These are phyloP conservation scores for Ceriops decandra DNA, from an alignment of 345 rosid genomes.

Conservation along the genomic window DNA sequence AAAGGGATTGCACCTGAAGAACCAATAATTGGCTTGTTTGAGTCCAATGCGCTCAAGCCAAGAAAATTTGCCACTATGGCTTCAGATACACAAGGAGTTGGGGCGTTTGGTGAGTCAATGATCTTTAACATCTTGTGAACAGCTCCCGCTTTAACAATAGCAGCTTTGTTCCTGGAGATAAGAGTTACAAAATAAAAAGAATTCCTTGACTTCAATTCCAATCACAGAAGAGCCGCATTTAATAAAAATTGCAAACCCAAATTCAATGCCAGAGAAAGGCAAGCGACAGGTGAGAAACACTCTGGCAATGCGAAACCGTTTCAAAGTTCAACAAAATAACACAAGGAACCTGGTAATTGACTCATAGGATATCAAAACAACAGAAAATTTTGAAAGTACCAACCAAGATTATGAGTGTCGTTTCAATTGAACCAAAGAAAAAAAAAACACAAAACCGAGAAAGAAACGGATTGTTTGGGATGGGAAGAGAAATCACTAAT, in stretches of 20 bases:
- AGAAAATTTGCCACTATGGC: conserved; percentile 89
- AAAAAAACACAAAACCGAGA: not conserved
- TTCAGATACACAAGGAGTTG: conserved; percentile 55
- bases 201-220: not conserved
- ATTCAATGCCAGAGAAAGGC: conserved; percentile 1
- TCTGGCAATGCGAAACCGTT: conserved; percentile 10
- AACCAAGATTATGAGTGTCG: not conserved
- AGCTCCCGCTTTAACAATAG: conserved; percentile 96
- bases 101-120: conserved; percentile 52
- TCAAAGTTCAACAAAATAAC: conserved; percentile 16
- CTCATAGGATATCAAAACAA: conserved; percentile 23
- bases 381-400: not conserved
- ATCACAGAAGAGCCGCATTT: conserved; percentile 2
- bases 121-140: conserved; percentile 90
- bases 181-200: not conserved
- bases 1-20: conserved; percentile 84
- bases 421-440: not conserved
- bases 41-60: conserved; percentile 85
- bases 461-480: not conserved
- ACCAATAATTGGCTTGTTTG: conserved; percentile 84
- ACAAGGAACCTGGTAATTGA: conserved; percentile 38
- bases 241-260: not conserved
- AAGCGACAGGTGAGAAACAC: not conserved
- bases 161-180: conserved; percentile 88
- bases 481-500: not conserved